Base-by-base conservation (phyloP, 2,329 filamentous ascomycete species). In the Lecanicillium sp. region DNA sequence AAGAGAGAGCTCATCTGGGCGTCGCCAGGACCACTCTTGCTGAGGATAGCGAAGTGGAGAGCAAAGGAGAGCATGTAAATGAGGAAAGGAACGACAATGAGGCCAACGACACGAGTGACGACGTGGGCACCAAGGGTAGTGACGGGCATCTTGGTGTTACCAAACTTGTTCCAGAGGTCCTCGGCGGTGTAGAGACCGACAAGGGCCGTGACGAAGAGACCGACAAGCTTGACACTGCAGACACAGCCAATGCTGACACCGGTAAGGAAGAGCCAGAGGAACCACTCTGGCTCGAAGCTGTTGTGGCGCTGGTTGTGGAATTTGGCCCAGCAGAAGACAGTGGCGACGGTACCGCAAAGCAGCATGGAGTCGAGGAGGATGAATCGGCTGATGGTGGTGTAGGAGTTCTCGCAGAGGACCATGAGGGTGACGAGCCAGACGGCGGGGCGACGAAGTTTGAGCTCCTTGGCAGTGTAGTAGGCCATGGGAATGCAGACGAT, bases 1-100 rank as follows among this genome's bases (percentile, higher is more conserved):
- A 98, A 98, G 43, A 98, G 81, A 21, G 93, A 98, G 72, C 90
- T 96, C 93, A 98, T 98, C 70, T 98, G 93, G n/a, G 93, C 93
- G 72, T 98, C 93, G 47, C 93, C 93, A 7, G 94, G 93, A 17
- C 93, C 93, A 59, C 85, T 91, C 70, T 89, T 91, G 67, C 94
- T 88, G 50, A 98, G 79, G 54, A 98, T 88, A 53, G 89, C 77
- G 67, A 98, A 98, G 70, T 98, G 93, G 46, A 95, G 70, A 58
- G 87, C 94, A 67, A 98, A 98, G 36, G 90, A 95, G 64, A 96
- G 84, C 70, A 96, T 84, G 73, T 98, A 98, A 59, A 98, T 89
- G 50, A 91, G 72, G 62, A 94, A 74, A 6, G 93, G 93, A 43
- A 98, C 78, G 52, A 95, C 63, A 54, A 98, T 98, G 51, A 98